Evolutionary conservation across 352 stramenopile genomes (phyloP).

Genomic region (Globisporangium mamillatum): DNA sequence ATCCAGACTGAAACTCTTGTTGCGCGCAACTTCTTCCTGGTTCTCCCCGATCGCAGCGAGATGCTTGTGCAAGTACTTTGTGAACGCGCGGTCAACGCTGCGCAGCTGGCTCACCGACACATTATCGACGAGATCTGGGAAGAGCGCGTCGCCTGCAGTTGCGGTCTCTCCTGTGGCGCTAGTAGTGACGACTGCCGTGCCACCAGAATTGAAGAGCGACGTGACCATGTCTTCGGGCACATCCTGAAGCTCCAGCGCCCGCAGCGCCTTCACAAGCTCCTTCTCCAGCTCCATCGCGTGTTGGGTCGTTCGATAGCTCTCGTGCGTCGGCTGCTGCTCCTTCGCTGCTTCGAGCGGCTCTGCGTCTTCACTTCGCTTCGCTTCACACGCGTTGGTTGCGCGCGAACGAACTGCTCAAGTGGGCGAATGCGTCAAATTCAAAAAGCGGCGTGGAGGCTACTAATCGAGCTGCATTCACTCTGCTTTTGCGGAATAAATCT

Average conservation of each 20-base stretch:
- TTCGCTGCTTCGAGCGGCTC: neutral
- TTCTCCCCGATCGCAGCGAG: conserved; percentile 17
- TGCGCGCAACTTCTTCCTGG: neutral
- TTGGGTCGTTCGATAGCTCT: neutral
- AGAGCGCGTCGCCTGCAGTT: conserved; percentile 18
- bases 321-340: neutral
- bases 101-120: conserved; percentile 43
- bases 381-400: neutral
- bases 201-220: conserved; percentile 66
- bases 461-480: neutral
- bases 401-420: neutral
- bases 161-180: conserved; percentile 18
- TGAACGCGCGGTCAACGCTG: conserved; percentile 49
- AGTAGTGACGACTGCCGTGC: conserved; percentile 39
- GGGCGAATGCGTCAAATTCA: neutral
- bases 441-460: neutral
- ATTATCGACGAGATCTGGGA: conserved; percentile 30
- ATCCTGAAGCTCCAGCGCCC: conserved; percentile 50
- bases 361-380: neutral
- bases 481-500: neutral
- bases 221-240: conserved; percentile 48
- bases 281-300: conserved; percentile 40
- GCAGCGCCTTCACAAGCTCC: conserved; percentile 59
- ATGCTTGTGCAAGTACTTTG: conserved; percentile 49
- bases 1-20: conserved; percentile 10